Evolutionary conservation across 805 yeast genomes (phyloP).

Genomic region (Saccharomyces mikatae): DNA sequence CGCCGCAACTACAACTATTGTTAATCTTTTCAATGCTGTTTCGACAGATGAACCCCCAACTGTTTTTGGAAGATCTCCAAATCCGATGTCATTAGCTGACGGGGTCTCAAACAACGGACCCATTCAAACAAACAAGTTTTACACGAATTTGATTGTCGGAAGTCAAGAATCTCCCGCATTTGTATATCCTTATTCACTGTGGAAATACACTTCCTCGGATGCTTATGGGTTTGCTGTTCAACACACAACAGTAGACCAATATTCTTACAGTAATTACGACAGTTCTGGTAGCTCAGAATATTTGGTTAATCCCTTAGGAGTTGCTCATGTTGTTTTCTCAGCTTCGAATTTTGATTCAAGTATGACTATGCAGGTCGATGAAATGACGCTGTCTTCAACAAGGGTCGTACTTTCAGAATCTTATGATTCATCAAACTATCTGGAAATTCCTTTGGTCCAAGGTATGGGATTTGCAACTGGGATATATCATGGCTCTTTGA

Average conservation of each 20-base stretch:
- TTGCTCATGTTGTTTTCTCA: constrained; percentile 49
- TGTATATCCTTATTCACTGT: constrained; percentile 60
- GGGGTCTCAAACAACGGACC: constrained; percentile 42
- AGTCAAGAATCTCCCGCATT: constrained; percentile 47
- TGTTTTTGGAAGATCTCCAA: constrained; percentile 39
- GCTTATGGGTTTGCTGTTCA: constrained; percentile 56
- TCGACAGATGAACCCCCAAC: constrained; percentile 38
- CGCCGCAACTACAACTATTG: constrained; percentile 19
- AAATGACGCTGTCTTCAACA: constrained; percentile 46
- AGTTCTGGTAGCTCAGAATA: constrained; percentile 58
- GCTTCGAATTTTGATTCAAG: constrained; percentile 40
- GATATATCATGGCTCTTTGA: constrained; percentile 37
- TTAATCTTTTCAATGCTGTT: constrained; percentile 43
- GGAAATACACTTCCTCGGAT: constrained; percentile 39
- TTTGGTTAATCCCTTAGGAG: constrained; percentile 48
- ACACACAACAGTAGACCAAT: constrained; percentile 45
- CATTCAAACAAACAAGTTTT: constrained; percentile 69
- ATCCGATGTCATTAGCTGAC: constrained; percentile 39
- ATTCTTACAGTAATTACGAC: constrained; percentile 40
- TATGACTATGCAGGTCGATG: constrained; percentile 36
- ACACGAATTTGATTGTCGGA: constrained; percentile 53
- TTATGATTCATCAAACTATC: constrained; percentile 26
- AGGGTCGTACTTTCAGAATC: constrained; percentile 34
- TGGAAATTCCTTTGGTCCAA: constrained; percentile 46
- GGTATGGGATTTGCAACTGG: constrained; percentile 56